Percentiles rank a stretch among this genome's conserved stretches.
Conservation (phyloP, 1,139 yeast species). For the Hansenula sp. region DNA sequence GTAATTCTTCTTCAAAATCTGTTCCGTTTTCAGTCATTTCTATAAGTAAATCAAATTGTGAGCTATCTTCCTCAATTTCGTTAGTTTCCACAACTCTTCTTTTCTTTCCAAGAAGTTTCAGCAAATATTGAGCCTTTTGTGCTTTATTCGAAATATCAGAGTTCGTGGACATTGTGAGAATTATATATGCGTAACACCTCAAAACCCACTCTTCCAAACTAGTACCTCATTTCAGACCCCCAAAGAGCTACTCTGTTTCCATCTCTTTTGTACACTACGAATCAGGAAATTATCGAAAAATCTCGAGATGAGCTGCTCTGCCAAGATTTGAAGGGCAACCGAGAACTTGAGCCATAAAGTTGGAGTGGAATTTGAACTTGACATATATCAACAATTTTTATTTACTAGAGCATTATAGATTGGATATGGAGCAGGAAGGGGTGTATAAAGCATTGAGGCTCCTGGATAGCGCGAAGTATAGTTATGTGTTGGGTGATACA, state of each 20-base stretch:
- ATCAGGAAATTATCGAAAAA: constrained; percentile 5
- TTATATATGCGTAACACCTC: constrained; percentile 1
- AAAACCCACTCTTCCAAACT: constrained; percentile 6
- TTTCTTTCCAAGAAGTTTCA: constrained; percentile 25
- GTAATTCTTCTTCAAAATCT: constrained; percentile 20
- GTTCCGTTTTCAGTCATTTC: constrained; percentile 9
- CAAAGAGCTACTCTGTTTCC: background rate
- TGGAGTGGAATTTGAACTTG: background rate
- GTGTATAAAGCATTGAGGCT: constrained; percentile 6
- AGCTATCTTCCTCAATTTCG: constrained; percentile 10
- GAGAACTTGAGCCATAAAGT: background rate
- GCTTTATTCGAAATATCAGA: constrained; percentile 6
- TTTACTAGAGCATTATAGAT: background rate
- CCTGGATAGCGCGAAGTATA: constrained; percentile 6
- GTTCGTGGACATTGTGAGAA: constrained; percentile 7
- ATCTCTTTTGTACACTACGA: constrained; percentile 2
- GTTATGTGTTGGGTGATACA: constrained; percentile 4
- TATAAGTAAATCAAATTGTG: constrained; percentile 12
- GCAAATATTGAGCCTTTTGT: constrained; percentile 4
- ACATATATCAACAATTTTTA: no score
- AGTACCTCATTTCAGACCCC: background rate
- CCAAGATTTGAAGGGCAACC: background rate
- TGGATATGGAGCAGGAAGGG: constrained; percentile 4
- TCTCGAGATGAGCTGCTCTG: background rate
- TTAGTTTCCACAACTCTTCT: constrained; percentile 18